A percentile compares a stretch with the other conserved stretches of the same genome.
phyloP scores from a whole-genome alignment of 495 filamentous ascomycete genomes.

The Xylaria telfairii region DNA sequence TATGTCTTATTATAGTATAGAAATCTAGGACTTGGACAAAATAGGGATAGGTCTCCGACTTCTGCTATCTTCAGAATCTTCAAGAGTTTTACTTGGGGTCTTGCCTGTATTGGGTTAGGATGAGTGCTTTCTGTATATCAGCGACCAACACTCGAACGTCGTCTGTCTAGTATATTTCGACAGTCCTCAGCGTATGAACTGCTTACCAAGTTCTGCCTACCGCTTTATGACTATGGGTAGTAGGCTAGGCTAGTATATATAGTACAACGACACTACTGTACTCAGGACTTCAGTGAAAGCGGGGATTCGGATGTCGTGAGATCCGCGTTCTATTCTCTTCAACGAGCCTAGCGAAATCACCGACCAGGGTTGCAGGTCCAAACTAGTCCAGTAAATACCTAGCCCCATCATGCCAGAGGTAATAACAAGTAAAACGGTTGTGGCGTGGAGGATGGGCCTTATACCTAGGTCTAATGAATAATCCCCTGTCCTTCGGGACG shows the following conservation, averaged over 20 bases:
- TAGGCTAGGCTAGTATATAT: neutral
- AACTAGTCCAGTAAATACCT: neutral
- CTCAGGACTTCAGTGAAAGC: neutral
- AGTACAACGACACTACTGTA: neutral
- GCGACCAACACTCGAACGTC: neutral
- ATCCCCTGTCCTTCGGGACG: too few species aligned
- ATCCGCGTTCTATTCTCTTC: constrained; percentile 27
- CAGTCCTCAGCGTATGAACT: neutral
- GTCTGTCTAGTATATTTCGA: neutral
- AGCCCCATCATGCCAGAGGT: constrained; percentile 6
- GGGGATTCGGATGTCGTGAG: constrained; percentile 13
- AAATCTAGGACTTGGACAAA: neutral
- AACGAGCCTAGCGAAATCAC: constrained; percentile 19
- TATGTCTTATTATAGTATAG: constrained; percentile 17
- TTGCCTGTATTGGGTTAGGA: neutral
- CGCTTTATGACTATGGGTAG: neutral
- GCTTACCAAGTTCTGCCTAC: neutral
- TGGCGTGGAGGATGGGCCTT: too few species aligned
- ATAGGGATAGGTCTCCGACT: neutral
- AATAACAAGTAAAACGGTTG: constrained; percentile 11
- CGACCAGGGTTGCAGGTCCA: constrained; percentile 7
- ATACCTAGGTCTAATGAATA: too few species aligned
- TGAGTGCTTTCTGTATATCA: neutral
- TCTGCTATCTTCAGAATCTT: neutral
- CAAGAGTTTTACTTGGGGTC: neutral